Evolutionary conservation across 495 filamentous ascomycete genomes (phyloP).

Genomic region (Cenococcum geophilum): DNA sequence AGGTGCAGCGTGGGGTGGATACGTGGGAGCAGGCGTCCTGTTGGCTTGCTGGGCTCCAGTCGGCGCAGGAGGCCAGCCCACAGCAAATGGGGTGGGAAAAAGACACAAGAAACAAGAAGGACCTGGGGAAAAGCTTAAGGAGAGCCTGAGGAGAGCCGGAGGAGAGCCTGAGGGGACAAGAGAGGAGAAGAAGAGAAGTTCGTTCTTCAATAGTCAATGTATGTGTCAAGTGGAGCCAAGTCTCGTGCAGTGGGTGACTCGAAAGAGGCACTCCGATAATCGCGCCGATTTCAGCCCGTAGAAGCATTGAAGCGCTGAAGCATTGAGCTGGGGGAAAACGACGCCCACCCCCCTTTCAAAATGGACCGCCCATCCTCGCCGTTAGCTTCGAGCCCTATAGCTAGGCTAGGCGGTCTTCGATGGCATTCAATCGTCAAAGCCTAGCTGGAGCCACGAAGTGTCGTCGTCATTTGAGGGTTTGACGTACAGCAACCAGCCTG

Average conservation of each 20-base stretch:
- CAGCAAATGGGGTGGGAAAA: not conserved
- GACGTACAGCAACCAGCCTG: not conserved
- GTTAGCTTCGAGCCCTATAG: not conserved
- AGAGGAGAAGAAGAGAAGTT: conserved; percentile 1
- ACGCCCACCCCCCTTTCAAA: not conserved
- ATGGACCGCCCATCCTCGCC: not conserved
- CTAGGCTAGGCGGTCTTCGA: too few species aligned
- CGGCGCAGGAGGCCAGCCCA: not conserved
- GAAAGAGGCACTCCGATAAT: conserved; percentile 25
- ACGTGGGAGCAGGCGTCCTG: not conserved
- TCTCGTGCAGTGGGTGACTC: conserved; percentile 22
- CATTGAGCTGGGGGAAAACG: not conserved
- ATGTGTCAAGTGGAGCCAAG: conserved; percentile 15
- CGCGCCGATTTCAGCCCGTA: conserved; percentile 12
- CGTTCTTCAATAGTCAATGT: not conserved
- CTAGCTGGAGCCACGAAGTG: not conserved
- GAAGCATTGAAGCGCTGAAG: not conserved
- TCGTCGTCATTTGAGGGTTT: not conserved
- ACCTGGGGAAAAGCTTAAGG: too few species aligned
- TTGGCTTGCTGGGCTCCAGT: conserved; percentile 1
- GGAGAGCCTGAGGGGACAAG: not conserved
- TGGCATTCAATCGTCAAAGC: not conserved
- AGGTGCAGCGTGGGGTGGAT: conserved; percentile 9
- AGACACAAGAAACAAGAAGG: not conserved
- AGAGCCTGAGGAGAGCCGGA: not conserved